phyloP scores from a whole-genome alignment of 768 basidiomycete species.

The Hebeloma cylindrosporum region DNA sequence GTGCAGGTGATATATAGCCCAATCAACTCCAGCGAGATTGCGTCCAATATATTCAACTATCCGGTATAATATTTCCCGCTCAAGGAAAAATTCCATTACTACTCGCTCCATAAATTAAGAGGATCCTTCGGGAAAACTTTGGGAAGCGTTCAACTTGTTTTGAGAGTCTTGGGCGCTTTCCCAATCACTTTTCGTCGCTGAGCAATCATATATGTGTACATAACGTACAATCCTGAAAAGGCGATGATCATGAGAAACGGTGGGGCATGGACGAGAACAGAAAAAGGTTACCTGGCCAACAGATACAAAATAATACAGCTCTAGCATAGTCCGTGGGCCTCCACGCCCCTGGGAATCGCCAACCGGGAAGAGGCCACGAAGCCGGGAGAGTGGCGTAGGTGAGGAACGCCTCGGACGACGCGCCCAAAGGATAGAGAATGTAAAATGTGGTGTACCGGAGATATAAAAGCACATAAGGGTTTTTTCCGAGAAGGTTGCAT shows the following conservation, averaged over 20 bases:
- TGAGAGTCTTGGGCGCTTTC: conserved; percentile 23
- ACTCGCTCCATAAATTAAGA: no score
- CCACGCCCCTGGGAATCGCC: conserved; percentile 49
- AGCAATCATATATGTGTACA: conserved; percentile 56
- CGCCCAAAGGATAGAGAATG: conserved; percentile 90
- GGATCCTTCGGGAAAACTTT: no score
- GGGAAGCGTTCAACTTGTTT: conserved; percentile 21
- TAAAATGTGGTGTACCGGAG: conserved; percentile 93
- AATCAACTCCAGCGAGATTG: no score
- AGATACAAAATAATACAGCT: conserved; percentile 64
- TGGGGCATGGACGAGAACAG: neutral
- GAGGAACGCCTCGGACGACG: conserved; percentile 85
- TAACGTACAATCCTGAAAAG: conserved; percentile 43
- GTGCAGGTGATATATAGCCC: no score
- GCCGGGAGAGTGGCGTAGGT: conserved; percentile 73
- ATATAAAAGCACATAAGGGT: conserved; percentile 55
- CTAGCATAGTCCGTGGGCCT: conserved; percentile 55
- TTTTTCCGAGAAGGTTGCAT: conserved; percentile 54
- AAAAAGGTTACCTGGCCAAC: conserved; percentile 76
- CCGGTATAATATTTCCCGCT: no score
- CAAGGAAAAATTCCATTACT: no score
- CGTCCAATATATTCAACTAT: no score
- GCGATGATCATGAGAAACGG: conserved; percentile 2
- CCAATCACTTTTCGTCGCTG: conserved; percentile 49
- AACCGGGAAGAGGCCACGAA: conserved; percentile 42